Evolutionary conservation across 2,329 filamentous ascomycete species (phyloP), one percentile per base, ranked within the genome.

Genomic region (Aaosphaeria arxii): DNA sequence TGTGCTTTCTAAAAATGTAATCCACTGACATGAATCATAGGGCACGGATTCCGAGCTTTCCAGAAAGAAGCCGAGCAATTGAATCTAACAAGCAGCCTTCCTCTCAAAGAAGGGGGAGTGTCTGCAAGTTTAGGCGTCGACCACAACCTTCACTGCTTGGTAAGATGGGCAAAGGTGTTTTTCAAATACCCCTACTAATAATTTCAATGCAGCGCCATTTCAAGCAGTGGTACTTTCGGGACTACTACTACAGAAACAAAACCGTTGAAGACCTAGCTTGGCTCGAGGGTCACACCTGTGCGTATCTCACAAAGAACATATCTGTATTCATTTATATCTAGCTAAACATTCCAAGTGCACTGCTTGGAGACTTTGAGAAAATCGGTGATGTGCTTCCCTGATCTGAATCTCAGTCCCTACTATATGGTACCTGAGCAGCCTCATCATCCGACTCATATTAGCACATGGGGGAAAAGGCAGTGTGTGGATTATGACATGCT

Each of bases 351-450:
- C 29, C 11, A 11, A 43, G 42, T 30, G 28, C 42, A 43, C 28
- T 43, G 42, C 24, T 43, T 43, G 42, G 42, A 43, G 28, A 30
- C 42, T 30, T 43, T 43, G 29, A 43, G 42, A 33, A 43, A 43
- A 24, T 43, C 42, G 11, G 28, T 43, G 7, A 43, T 43, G 42
- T 43, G 42, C 42, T 11, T 30, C 11, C 42, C 42, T 11, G 42
- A 43, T 43, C 24, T 43, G 42, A 43, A 33, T 24, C 11, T 43
- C 13, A 30, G 24, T 24, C 42, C 42, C 11, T 33, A 43, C 30
- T 43, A 43, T 29, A 11, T 33, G 30, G 30, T 31, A 30, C 42
- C 30, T 11, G 24, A 43, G 28, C 24, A 43, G 24, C 24, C 11
- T n/a, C 30, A n/a, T 28, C 42, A 43, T 33, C 42, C 42, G 11